phyloP scores from a whole-genome alignment of 345 rosid species.

The Lenwebbia sp. region DNA sequence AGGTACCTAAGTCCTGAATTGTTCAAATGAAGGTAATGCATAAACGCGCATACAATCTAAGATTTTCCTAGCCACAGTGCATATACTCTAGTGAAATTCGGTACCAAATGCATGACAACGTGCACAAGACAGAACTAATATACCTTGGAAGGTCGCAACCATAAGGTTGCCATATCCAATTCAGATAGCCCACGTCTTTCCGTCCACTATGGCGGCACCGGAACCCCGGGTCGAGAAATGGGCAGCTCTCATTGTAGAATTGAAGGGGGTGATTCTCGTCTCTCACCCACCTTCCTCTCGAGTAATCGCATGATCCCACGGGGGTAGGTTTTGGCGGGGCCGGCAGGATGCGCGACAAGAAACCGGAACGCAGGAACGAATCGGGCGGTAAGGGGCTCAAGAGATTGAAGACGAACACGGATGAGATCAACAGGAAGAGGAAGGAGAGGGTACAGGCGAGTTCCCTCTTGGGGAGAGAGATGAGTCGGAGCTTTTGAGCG shows the following conservation, averaged over 20 bases:
- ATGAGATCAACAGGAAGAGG: constrained; percentile 19
- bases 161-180: constrained; percentile 78
- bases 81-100: background rate
- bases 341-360: constrained; percentile 4
- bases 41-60: background rate
- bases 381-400: constrained; percentile 1
- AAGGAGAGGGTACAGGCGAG: background rate
- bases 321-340: background rate
- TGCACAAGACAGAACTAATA: background rate
- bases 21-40: background rate
- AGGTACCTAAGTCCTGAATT: too few relatives aligned
- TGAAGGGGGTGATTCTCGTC: constrained; percentile 13
- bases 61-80: background rate
- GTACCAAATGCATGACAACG: background rate
- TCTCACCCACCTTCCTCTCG: constrained; percentile 54
- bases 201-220: constrained; percentile 52
- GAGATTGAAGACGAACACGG: constrained; percentile 19
- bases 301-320: constrained; percentile 30
- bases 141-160: constrained; percentile 70
- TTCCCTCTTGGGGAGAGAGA: background rate
- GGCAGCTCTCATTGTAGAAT: constrained; percentile 43
- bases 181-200: constrained; percentile 37
- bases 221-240: constrained; percentile 73
- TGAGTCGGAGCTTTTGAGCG: background rate
- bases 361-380: background rate